Base-by-base conservation (phyloP, 257 asterid species). In the Cinchona pubescens region DNA sequence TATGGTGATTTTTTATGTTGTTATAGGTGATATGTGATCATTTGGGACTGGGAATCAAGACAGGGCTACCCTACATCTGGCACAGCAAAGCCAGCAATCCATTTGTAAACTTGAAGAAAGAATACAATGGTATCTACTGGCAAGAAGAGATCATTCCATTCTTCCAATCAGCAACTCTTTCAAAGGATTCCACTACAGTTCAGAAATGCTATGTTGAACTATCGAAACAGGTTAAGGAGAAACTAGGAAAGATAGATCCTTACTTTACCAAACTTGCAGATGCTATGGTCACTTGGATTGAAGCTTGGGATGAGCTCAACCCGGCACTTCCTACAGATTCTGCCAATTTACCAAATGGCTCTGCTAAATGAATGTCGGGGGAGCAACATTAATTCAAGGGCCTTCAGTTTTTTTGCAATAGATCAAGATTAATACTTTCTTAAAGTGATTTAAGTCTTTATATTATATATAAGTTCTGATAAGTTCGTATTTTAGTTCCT, bases 31-130 rank as follows among this genome's bases (percentile, higher is more conserved):
- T 91, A 9, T 91, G 98, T 67, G 98, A 93, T 69, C 97, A 91
- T 80, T 18, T 93, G 84, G 96, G 96, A 45, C 73, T 91, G 78
- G 97, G 98, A 72, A 88, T 93, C 32, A 93, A 92, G 77, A 92
- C 97, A 0, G 98, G 98, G 62, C 82, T 91, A 72, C 98, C 98
- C 15, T 93, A 93, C 81, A 93, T 93, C 15, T 93, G 92, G 88
- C 98, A 93, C 88, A 93, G 97, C 95, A 93, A 93, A 73, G 98
- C 98, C 0, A 93, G 98, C 86, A 93, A 93, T 82, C 97, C 98
- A 0, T 93, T 93, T 76, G 98, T 88, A 78, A 93, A 93, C 83
- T 81, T 91, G 60, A 87, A 71, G 82, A 93, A 89, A 74, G 98
- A 93, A 81, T 93, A 93, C 92, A 84, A 93, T 1, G 98, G 98